Conservation (phyloP, 2,329 filamentous ascomycete species). For the Ophiostoma quercus region DNA sequence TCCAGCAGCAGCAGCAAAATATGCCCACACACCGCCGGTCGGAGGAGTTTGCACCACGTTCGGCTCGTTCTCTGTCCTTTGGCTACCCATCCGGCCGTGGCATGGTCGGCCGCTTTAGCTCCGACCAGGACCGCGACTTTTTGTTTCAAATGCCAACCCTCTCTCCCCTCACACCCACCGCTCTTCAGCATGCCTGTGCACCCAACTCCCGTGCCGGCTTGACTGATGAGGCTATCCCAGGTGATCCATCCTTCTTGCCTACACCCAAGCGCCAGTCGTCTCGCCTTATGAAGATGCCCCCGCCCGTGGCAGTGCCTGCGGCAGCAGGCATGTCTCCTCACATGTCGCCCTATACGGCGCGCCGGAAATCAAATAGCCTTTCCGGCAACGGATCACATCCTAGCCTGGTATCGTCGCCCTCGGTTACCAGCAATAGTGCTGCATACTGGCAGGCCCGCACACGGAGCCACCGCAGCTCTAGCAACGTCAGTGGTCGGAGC, state of each 20-base stretch:
- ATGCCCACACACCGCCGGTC: slow-evolving; percentile 29
- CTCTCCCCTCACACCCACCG: slow-evolving; percentile 38
- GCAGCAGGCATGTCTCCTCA: background rate
- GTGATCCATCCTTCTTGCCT: slow-evolving; percentile 55
- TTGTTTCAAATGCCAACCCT: slow-evolving; percentile 32
- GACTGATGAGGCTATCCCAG: slow-evolving; percentile 56
- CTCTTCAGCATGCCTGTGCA: slow-evolving; percentile 53
- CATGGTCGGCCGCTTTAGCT: slow-evolving; percentile 22
- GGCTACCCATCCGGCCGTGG: slow-evolving; percentile 14
- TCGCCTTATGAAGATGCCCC: slow-evolving; percentile 47
- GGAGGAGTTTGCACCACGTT: slow-evolving; percentile 29
- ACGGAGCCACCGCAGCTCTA: slow-evolving; percentile 46
- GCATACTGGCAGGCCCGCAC: slow-evolving; percentile 38
- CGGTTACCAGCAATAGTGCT: slow-evolving; percentile 14
- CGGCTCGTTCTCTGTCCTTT: slow-evolving; percentile 24
- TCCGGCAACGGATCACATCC: slow-evolving; percentile 1
- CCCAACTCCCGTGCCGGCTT: slow-evolving; percentile 59
- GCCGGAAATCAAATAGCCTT: slow-evolving; percentile 30
- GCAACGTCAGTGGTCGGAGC: slow-evolving; percentile 40
- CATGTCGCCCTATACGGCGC: slow-evolving; percentile 16
- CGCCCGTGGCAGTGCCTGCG: slow-evolving; percentile 29
- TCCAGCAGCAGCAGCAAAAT: slow-evolving; percentile 20
- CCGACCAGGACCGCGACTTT: slow-evolving; percentile 24
- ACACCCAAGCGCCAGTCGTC: slow-evolving; percentile 46
- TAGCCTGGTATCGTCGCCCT: background rate